Conservation (phyloP, 495 filamentous ascomycete species). For the Penicillium mononematosum region DNA sequence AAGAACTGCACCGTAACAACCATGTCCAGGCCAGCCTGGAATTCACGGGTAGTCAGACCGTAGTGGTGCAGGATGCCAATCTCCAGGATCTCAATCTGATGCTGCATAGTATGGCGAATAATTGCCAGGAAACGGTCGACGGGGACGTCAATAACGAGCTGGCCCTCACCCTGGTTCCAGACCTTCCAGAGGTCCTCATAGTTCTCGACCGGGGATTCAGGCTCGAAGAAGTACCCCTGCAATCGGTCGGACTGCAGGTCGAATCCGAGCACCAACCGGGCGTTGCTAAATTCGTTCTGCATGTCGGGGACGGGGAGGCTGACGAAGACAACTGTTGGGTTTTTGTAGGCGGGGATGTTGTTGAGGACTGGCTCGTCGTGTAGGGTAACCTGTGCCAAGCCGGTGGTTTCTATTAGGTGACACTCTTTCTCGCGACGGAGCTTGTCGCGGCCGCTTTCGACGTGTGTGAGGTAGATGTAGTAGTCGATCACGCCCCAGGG, state of each 20-base stretch:
- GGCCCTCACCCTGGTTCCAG: slow-evolving; percentile 34
- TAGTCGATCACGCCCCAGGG: slow-evolving; percentile 41
- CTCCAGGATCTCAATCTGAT: slow-evolving; percentile 7
- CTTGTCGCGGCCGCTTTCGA: slow-evolving; percentile 23
- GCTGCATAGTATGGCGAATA: slow-evolving; percentile 9
- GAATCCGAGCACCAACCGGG: slow-evolving; percentile 35
- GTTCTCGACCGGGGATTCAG: slow-evolving; percentile 21
- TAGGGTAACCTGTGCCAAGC: slow-evolving; percentile 27
- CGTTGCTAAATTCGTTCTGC: slow-evolving; percentile 9
- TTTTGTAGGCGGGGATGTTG: slow-evolving; percentile 8
- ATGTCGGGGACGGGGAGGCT: slow-evolving; percentile 30
- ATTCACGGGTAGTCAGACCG: slow-evolving; percentile 7
- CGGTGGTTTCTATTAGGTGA: slow-evolving; percentile 27
- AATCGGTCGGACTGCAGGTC: slow-evolving; percentile 25
- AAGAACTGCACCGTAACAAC: slow-evolving; percentile 35
- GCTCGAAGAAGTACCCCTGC: slow-evolving; percentile 32
- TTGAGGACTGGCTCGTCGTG: slow-evolving; percentile 20
- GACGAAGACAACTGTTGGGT: slow-evolving; percentile 27
- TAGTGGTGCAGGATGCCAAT: slow-evolving; percentile 19
- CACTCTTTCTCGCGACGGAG: slow-evolving; percentile 18
- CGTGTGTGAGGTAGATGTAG: slow-evolving; percentile 31
- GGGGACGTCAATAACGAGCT: slow-evolving; percentile 19
- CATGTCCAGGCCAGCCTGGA: slow-evolving; percentile 34
- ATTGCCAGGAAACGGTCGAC: slow-evolving; percentile 17
- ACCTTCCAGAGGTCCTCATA: slow-evolving; percentile 28